Evolutionary conservation across 345 rosid species (phyloP).

Genomic region (Bretschneidera sinensis): DNA sequence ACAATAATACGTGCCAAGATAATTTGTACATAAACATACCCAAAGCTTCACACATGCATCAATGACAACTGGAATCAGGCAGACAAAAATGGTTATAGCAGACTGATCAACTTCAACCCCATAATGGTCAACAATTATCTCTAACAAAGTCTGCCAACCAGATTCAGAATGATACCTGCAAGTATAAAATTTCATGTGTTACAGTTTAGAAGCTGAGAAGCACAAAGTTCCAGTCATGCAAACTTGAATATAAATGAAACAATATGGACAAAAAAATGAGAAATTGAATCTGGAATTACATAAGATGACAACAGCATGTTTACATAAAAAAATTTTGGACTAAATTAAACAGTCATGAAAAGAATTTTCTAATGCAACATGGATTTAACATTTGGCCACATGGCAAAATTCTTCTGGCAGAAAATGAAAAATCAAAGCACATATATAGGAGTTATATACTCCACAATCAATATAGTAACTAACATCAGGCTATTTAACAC

Average conservation of each 20-base stretch:
- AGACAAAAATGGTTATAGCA: slow-evolving; percentile 58
- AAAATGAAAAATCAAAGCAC: not conserved
- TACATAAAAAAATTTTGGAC: too few species aligned
- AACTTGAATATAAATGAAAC: not conserved
- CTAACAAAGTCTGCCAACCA: slow-evolving; percentile 83
- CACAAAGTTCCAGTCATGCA: not conserved
- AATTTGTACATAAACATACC: slow-evolving; percentile 43
- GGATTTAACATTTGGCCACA: too few species aligned
- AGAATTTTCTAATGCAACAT: too few species aligned
- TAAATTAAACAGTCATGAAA: too few species aligned
- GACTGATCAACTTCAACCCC: slow-evolving; percentile 72
- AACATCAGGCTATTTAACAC: not conserved
- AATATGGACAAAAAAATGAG: too few species aligned
- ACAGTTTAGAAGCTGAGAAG: not conserved
- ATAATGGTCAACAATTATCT: slow-evolving; percentile 74
- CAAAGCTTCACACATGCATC: slow-evolving; percentile 90
- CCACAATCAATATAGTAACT: too few species aligned
- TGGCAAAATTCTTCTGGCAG: not conserved
- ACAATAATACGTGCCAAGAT: not conserved
- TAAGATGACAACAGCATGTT: too few species aligned
- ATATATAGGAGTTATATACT: not conserved
- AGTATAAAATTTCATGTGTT: not conserved
- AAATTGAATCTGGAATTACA: too few species aligned
- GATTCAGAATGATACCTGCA: slow-evolving; percentile 91
- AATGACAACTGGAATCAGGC: slow-evolving; percentile 63